phyloP scores from a whole-genome alignment of 176 grass and related monocot genomes.

The Cenchrus purpureus region DNA sequence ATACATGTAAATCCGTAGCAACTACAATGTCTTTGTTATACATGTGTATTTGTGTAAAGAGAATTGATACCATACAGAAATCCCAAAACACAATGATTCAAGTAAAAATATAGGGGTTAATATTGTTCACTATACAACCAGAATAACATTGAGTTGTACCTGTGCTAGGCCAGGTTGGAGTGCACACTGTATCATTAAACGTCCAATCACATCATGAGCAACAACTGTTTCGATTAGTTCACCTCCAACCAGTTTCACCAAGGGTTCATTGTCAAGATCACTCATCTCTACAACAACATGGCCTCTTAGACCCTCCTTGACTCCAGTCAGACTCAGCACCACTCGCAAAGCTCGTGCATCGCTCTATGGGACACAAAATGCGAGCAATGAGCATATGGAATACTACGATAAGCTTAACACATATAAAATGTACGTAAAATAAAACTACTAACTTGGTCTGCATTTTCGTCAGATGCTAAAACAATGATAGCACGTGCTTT shows the following conservation, averaged over 20 bases:
- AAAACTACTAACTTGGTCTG: constrained; percentile 87
- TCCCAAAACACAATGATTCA: neutral
- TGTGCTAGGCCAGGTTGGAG: constrained; percentile 97
- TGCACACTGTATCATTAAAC: constrained; percentile 99
- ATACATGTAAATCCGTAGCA: neutral
- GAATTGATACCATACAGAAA: neutral
- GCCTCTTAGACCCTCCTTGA: constrained; percentile 91
- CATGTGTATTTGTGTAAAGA: neutral
- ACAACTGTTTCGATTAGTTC: constrained; percentile 96
- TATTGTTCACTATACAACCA: neutral
- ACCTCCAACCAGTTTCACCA: constrained; percentile 96
- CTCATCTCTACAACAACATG: constrained; percentile 98
- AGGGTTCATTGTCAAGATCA: constrained; percentile 98
- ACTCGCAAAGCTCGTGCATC: constrained; percentile 97
- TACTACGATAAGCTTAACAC: constrained; percentile 21
- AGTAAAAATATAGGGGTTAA: neutral
- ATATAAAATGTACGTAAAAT: constrained; percentile 15
- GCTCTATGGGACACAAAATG: constrained; percentile 58
- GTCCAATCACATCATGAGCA: constrained; percentile 98
- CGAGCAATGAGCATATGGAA: constrained; percentile 43
- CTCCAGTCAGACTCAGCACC: constrained; percentile 90
- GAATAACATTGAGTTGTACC: constrained; percentile 47
- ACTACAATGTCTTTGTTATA: neutral
- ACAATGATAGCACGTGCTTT: constrained; percentile 97
- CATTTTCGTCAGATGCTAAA: constrained; percentile 98